A percentile compares a stretch with the other conserved stretches of the same genome.
Conservation (phyloP, 1,284 basidiomycete genomes). For the Naganishia sp. region DNA sequence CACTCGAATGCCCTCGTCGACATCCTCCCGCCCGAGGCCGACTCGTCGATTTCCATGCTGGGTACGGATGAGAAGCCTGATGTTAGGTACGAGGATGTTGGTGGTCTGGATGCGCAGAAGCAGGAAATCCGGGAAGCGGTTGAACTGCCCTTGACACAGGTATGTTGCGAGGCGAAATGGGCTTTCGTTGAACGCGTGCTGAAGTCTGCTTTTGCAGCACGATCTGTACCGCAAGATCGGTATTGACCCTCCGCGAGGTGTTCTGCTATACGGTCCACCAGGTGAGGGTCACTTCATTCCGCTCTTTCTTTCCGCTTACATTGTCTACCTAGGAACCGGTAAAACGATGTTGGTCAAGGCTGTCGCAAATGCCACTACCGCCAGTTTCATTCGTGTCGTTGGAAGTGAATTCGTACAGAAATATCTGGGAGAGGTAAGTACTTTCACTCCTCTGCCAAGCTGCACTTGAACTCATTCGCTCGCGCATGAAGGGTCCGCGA, state of each 20-base stretch:
- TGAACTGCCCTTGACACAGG: slow-evolving; percentile 84
- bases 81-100: slow-evolving; percentile 85
- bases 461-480: neutral
- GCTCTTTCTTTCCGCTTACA: neutral
- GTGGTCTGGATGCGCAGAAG: slow-evolving; percentile 97
- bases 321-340: slow-evolving; percentile 73
- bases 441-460: neutral
- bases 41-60: slow-evolving; percentile 94
- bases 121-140: slow-evolving; percentile 99
- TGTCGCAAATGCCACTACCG: slow-evolving; percentile 95
- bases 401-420: slow-evolving; percentile 99
- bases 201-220: slow-evolving; percentile 62
- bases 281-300: slow-evolving; percentile 57
- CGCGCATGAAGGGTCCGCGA: slow-evolving; percentile 69
- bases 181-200: neutral
- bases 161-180: slow-evolving; percentile 32
- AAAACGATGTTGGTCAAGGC: slow-evolving; percentile 99
- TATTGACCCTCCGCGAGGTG: slow-evolving; percentile 95
- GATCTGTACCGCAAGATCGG: slow-evolving; percentile 99
- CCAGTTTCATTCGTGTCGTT: slow-evolving; percentile 95
- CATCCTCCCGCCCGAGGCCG: slow-evolving; percentile 96
- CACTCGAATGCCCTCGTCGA: slow-evolving; percentile 99
- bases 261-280: slow-evolving; percentile 88
- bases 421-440: slow-evolving; percentile 81
- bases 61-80: slow-evolving; percentile 91